Evolutionary conservation across 78 protist species (phyloP), one percentile per base, ranked within the genome.

Genomic region (Guillardia theta): DNA sequence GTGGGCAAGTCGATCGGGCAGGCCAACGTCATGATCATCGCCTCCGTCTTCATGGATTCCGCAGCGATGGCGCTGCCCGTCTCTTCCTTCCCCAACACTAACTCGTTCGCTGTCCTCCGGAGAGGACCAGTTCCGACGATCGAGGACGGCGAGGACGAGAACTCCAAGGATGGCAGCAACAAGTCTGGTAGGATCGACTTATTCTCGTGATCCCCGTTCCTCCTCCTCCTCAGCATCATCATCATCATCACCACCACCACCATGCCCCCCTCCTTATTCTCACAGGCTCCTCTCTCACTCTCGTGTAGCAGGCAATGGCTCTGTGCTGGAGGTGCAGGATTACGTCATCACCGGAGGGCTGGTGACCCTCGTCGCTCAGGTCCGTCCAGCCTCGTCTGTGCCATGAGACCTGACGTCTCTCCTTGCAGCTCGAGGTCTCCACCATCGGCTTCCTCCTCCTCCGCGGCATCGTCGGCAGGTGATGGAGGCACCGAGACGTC

Each of bases 21-120:
- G 46, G 36, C 83, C n/a, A 24, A 12, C 1, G 45, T 24, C 41
- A 70, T 70, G 36, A 70, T 70, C 6, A 70, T 70, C 41, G 83
- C 83, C n/a, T 22, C 36, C 41, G 83, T 70, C 41, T 43, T 70
- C 8, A 70, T 70, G 83, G 83, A 70, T 43, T 70, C 83, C 6
- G 83, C 83, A 4, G 83, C 83, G 9, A 70, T 78, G 90, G 90
- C 90, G 90, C 48, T 78, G 48, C 90, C 90, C 45, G 90, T 78
- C 37, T 78, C 90, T 45, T 78, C 90, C 33, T 78, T 78, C 48
- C 90, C 90, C 33, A 78, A 78, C 33, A 50, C 90, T 22, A 78
- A 78, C 48, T 78, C 90, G 53, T 78, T 78, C 33, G 90, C 90
- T 18, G 90, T 43, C 43, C 18, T 10, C 53, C 90, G 90, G 43